A percentile compares a stretch with the other conserved stretches of the same genome.
phyloP scores from a whole-genome alignment of 176 grass and related monocot genomes.

The Echinochloa phyllopogon region DNA sequence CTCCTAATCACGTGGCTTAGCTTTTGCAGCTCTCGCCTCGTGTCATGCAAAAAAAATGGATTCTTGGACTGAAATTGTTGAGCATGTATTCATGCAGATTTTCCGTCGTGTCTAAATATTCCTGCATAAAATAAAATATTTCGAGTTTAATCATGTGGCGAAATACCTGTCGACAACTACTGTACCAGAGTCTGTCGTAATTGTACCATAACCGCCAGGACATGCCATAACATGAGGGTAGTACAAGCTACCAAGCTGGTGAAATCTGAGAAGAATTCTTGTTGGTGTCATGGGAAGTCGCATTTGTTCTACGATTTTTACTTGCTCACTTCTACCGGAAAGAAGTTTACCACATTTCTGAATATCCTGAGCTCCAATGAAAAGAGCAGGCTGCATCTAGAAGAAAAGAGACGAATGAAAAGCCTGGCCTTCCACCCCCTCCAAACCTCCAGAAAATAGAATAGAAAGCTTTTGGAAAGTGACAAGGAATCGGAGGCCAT shows the following conservation, averaged over 20 bases:
- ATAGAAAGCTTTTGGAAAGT: constrained; percentile 45
- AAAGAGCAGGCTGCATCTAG: not conserved
- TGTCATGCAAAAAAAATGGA: not conserved
- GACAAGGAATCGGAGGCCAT: constrained; percentile 24
- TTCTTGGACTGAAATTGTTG: not conserved
- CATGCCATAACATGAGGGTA: not conserved
- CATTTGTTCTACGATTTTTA: not conserved
- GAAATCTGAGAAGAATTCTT: not conserved
- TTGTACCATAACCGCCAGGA: not conserved
- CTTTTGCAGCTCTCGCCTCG: not conserved
- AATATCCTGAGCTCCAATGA: not conserved
- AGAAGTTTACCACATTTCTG: not conserved
- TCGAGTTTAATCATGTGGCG: not conserved
- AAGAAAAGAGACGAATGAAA: not conserved
- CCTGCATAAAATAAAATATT: not conserved
- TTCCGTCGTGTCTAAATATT: not conserved
- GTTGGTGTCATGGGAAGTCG: not conserved
- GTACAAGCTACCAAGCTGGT: not conserved
- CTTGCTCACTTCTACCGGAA: not conserved
- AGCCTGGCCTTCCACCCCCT: not conserved
- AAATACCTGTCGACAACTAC: not conserved
- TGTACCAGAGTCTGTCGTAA: not conserved
- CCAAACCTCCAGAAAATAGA: constrained; percentile 33
- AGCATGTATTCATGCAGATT: too few species aligned
- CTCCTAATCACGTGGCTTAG: not conserved